Percentiles rank a stretch among this genome's conserved stretches.
These are phyloP conservation scores for Mucor saturninus DNA, from an alignment of 371 early-diverging fungal genomes.

Conservation along the genomic window DNA sequence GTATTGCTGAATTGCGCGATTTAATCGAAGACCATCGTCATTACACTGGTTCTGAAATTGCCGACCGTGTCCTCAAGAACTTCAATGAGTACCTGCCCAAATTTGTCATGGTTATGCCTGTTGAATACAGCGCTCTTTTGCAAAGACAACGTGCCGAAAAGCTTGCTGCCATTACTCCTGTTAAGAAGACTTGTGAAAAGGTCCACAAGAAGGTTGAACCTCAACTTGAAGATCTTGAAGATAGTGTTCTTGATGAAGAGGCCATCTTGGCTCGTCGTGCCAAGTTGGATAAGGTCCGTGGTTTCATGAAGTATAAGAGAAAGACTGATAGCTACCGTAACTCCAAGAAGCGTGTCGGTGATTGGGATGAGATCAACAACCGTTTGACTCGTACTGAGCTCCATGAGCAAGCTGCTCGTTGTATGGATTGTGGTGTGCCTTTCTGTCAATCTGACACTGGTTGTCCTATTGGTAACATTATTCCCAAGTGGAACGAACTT, in stretches of 20 bases:
- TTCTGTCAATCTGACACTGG: conserved; percentile 97
- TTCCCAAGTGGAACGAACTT: conserved; percentile 98
- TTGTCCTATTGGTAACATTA: conserved; percentile 96
- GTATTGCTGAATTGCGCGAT: conserved; percentile 75
- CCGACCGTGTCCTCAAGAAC: conserved; percentile 73
- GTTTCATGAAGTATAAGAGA: conserved; percentile 93
- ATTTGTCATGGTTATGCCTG: conserved; percentile 95
- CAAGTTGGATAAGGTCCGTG: conserved; percentile 81
- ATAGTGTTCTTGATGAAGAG: conserved; percentile 78
- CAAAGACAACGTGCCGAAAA: conserved; percentile 66
- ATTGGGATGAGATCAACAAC: conserved; percentile 93
- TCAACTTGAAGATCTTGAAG: conserved; percentile 87
- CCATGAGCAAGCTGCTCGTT: conserved; percentile 93
- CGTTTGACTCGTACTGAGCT: conserved; percentile 81
- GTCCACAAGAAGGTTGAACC: conserved; percentile 55
- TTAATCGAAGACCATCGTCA: conserved; percentile 82
- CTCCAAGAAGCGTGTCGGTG: conserved; percentile 77
- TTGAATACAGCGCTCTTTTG: conserved; percentile 85
- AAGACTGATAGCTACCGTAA: conserved; percentile 87
- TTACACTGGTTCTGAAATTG: conserved; percentile 85
- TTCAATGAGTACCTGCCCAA: conserved; percentile 74
- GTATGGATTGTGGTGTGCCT: conserved; percentile 98
- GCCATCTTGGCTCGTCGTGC: conserved; percentile 68
- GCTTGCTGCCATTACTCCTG: conserved; percentile 41
- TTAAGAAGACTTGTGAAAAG: conserved; percentile 39